Evolutionary conservation across 768 basidiomycete species (phyloP), one percentile per base, ranked within the genome.

Genomic region (Galerina sulciceps): DNA sequence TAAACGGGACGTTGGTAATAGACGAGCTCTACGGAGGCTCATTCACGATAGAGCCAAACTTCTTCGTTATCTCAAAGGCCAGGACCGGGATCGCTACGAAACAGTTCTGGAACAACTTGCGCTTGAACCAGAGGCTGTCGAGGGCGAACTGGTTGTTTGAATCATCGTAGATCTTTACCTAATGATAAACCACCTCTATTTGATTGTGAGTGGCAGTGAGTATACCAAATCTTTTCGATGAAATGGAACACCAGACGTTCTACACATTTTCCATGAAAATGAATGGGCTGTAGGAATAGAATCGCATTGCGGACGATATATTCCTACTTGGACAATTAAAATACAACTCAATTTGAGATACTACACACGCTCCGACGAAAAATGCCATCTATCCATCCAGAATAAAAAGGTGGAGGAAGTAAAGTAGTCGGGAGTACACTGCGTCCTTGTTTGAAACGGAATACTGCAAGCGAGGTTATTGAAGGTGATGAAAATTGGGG

Each of bases 121-220:
- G 3, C 71, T 98, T 18, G 91, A 95, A 62, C 80, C 84, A 34
- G 80, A 80, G 60, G 87, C 89, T 37, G 93, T 99, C 1, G 94
- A 97, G 73, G 96, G 95, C 41, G 95, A 98, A 71, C 76, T 98
- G 37, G 81, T 93, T 53, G 83, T 96, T 52, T 91, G 77, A 43
- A 43, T 35, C 48, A 41, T 23, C 18, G 34, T 35, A n/a, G 34
- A 36, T 37, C 15, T 42, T 42, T n/a, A 47, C 35, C 23, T 34
- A 41, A 57, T 49, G 22, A 10, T 31, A 26, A 40, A 53, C 15
- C 13, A 18, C 14, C 2, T 14, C 17, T 23, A 18, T 20, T 50
- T 22, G 35, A 34, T 48, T 15, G 31, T 34, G 14, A 22, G 22
- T n/a, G 15, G 4, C 48, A 17, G 2, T 20, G 26, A n/a, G 23